Base-by-base conservation (phyloP, 2,329 filamentous ascomycete species). In the Nemania diffusa region DNA sequence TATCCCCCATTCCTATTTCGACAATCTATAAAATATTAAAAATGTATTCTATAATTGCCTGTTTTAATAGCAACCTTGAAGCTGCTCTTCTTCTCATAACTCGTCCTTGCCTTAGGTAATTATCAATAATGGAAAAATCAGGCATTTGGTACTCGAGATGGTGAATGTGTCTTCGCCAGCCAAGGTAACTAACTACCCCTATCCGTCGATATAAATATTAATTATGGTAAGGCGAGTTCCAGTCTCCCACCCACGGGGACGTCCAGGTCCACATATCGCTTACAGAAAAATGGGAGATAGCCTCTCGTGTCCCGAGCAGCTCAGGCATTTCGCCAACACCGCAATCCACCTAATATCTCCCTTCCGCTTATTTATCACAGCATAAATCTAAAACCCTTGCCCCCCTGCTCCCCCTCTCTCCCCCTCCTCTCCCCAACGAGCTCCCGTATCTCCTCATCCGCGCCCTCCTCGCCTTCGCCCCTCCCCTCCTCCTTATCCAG, bases 401-500 rank as follows among this genome's bases (percentile, higher is more conserved):
- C 26, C 32, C 64, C 6, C 2, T 24, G 11, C 11, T 27, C 40
- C 65, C 59, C 8, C 13, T 57, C 34, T 15, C n/a, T 40, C 34
- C 34, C 15, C 27, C 57, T 42, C 6, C 46, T 55, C 6, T 52
- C 26, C 1, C 58, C 67, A 48, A 62, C 64, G 32, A 65, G 57
- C 13, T 51, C 53, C 51, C 44, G 53, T 22, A 22, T 58, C 42
- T 64, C 65, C 42, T 65, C 63, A 5, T 37, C 68, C 3, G n/a
- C 55, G 2, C 64, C 68, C 24, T 64, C 62, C 27, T 59, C 60
- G 2, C 20, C 66, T 17, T 32, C 52, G 1, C 62, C 58, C 42
- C 32, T 46, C 3, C 57, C 56, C 40, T 72, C 72, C 26, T 72
- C 69, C 27, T 32, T 52, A 24, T 65, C 67, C 83, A 65, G 84